Evolutionary conservation across 2,329 filamentous ascomycete genomes (phyloP).

Genomic region (Calonectria hongkongensis): DNA sequence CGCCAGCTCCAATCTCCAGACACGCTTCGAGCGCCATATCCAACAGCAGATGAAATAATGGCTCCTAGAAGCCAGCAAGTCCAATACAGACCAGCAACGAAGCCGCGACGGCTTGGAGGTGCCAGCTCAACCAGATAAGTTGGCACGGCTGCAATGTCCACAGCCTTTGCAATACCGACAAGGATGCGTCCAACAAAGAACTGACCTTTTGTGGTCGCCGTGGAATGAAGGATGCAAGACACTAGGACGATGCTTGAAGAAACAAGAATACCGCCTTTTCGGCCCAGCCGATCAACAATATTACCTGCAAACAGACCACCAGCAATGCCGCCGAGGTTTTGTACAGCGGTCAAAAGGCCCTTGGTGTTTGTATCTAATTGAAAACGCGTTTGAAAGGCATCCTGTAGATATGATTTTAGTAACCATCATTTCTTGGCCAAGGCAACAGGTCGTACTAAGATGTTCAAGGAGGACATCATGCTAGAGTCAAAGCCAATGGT

Average conservation of each 20-base stretch:
- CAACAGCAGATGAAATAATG: slow-evolving; percentile 34
- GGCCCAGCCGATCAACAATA: slow-evolving; percentile 36
- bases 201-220: slow-evolving; percentile 32
- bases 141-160: slow-evolving; percentile 39
- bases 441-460: slow-evolving; percentile 27
- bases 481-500: slow-evolving; percentile 37
- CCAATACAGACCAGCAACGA: slow-evolving; percentile 40
- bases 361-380: slow-evolving; percentile 36
- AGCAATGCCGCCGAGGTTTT: slow-evolving; percentile 39
- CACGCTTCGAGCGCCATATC: slow-evolving; percentile 39
- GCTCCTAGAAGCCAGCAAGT: slow-evolving; percentile 40
- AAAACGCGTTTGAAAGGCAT: slow-evolving; percentile 35
- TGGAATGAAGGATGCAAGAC: slow-evolving; percentile 38
- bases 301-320: slow-evolving; percentile 34
- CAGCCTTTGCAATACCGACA: slow-evolving; percentile 39
- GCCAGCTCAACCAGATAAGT: slow-evolving; percentile 41
- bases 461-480: slow-evolving; percentile 40
- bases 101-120: slow-evolving; percentile 37
- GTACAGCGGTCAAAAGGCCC: slow-evolving; percentile 38
- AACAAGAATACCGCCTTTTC: slow-evolving; percentile 36
- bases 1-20: slow-evolving; percentile 39
- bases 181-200: slow-evolving; percentile 40
- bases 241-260: slow-evolving; percentile 36
- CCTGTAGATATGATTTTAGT: slow-evolving; percentile 11
- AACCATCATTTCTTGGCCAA: neutral